Base-by-base conservation (phyloP, 768 basidiomycete genomes). In the Termitomyces sp. region DNA sequence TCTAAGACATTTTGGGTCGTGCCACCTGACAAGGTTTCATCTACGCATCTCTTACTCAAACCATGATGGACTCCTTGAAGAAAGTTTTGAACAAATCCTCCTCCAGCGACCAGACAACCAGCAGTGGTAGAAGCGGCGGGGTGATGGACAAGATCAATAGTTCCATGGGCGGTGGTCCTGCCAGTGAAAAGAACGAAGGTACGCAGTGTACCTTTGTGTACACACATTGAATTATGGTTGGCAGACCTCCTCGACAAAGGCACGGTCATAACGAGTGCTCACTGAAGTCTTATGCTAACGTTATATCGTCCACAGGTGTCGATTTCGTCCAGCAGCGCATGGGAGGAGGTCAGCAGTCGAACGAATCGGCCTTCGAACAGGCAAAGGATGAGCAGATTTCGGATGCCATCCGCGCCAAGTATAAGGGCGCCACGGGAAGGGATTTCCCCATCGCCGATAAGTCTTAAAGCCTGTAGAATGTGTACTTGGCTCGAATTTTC, bases 311-410 rank as follows among this genome's bases (percentile, higher is more conserved):
- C 8, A 16, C 14, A 75, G 75, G 66, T 3, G 71, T 78, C 23
- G 77, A 79, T 51, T 75, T 71, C 54, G 70, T 74, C 16, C 76
- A 79, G 57, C 69, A 77, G 62, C 67, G 70, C 29, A 59, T 77
- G 57, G 59, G 68, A 29, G 60, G 64, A 45, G 77, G 75, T 4
- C 62, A 67, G 32, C 77, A 80, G 66, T 67, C 63, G n/a, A 71
- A 80, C 63, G 77, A 80, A 62, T 70, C 66, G 23, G 75, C 75
- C 0, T 25, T 71, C 25, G 76, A 78, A 63, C 74, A 78, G 59
- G 65, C 70, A 10, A 78, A 78, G 59, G 77, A 77, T 59, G 70
- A 76, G 57, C 67, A 71, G 54, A 77, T 79, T 52, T 68, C 70
- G n/a, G 75, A 75, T 53, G 68, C 67, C 4, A 75, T 79, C 52